A percentile compares a stretch with the other conserved stretches of the same genome.
Evolutionary conservation across 1,139 yeast genomes (phyloP).

Genomic region (Yamadazyma sp.): DNA sequence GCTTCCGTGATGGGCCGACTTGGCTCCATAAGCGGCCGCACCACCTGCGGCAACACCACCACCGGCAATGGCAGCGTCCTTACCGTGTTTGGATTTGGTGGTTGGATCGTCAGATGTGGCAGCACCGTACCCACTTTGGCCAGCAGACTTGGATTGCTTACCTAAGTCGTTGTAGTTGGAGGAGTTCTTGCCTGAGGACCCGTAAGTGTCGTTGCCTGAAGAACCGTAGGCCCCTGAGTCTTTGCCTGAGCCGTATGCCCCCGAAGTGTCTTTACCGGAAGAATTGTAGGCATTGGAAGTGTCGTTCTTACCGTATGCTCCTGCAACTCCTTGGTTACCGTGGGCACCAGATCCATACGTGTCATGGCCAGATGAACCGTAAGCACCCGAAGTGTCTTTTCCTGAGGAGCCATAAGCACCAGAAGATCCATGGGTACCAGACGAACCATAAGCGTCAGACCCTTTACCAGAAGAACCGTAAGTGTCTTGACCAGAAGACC

Average conservation of each 20-base stretch:
- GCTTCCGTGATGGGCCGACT: constrained; percentile 8
- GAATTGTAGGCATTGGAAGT: too few species aligned
- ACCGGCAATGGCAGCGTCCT: constrained; percentile 16
- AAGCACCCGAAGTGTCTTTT: neutral
- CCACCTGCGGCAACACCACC: constrained; percentile 16
- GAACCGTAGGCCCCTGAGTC: too few species aligned
- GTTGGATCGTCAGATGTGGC: constrained; percentile 13
- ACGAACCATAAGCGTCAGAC: constrained; percentile 1
- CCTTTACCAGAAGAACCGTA: constrained; percentile 9
- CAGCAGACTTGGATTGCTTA: constrained; percentile 13
- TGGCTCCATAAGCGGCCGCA: constrained; percentile 12
- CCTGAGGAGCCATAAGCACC: too few species aligned
- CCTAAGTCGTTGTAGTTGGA: constrained; percentile 12
- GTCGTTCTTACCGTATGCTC: too few species aligned
- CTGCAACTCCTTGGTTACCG: too few species aligned
- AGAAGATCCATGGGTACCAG: constrained; percentile 6
- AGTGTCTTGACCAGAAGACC: constrained; percentile 5
- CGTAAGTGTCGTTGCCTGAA: constrained; percentile 2
- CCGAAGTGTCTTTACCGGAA: too few species aligned
- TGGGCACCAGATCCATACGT: constrained; percentile 1
- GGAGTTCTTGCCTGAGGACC: too few species aligned
- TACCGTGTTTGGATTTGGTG: constrained; percentile 13
- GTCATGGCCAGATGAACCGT: constrained; percentile 2
- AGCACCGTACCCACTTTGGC: constrained; percentile 10
- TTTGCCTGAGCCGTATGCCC: too few species aligned